These are phyloP conservation scores for Suillus subalutaceus DNA, from an alignment of 768 basidiomycete genomes.

Conservation along the genomic window DNA sequence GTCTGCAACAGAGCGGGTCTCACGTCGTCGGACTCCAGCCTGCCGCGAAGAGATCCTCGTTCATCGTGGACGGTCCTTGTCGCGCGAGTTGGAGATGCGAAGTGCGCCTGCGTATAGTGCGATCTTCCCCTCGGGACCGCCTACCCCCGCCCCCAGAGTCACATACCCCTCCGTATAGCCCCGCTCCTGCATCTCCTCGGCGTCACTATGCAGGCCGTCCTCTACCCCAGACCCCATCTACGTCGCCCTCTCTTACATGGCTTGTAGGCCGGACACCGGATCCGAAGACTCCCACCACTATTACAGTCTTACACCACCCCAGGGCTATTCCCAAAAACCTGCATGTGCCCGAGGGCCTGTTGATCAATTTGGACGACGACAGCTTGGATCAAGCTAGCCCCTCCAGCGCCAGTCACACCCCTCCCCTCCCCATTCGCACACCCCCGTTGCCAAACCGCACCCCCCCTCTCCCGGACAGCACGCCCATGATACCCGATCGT, in stretches of 20 bases:
- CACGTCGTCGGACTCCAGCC: slow-evolving; percentile 27
- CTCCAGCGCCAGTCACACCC: background rate
- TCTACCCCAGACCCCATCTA: slow-evolving; percentile 35
- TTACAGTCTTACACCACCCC: slow-evolving; percentile 1
- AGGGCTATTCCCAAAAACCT: slow-evolving; percentile 8
- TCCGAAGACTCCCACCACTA: background rate
- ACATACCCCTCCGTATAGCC: slow-evolving; percentile 9
- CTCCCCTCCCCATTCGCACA: background rate
- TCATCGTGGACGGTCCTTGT: slow-evolving; percentile 35
- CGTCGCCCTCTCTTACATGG: slow-evolving; percentile 37
- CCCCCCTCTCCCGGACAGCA: slow-evolving; percentile 5
- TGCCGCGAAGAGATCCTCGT: slow-evolving; percentile 32
- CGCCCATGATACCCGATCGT: slow-evolving; percentile 8
- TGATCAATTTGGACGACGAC: slow-evolving; percentile 58
- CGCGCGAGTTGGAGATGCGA: slow-evolving; percentile 34
- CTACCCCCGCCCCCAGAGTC: slow-evolving; percentile 26
- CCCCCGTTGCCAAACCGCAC: slow-evolving; percentile 8
- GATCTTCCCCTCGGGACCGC: slow-evolving; percentile 37
- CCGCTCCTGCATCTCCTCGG: slow-evolving; percentile 30
- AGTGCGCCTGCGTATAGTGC: slow-evolving; percentile 37
- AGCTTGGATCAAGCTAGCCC: slow-evolving; percentile 28
- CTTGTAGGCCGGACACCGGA: slow-evolving; percentile 29
- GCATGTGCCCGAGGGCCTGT: slow-evolving; percentile 47
- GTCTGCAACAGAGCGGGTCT: slow-evolving; percentile 36
- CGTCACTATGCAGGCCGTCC: slow-evolving; percentile 37